Conservation (phyloP, 345 rosid species). For the Balakata baccata region DNA sequence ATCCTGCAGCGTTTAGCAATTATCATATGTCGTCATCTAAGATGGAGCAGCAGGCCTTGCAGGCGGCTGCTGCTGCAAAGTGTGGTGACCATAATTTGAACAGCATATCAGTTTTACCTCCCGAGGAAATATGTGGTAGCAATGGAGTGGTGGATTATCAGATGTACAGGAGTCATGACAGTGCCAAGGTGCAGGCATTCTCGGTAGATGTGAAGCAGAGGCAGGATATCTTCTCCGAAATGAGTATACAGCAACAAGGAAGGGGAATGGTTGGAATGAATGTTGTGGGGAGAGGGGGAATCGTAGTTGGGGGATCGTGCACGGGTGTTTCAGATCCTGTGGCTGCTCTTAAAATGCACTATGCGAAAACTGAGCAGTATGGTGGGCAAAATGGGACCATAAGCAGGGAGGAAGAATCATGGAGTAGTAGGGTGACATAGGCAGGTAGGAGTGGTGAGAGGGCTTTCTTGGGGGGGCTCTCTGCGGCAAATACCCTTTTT, state of each 20-base stretch:
- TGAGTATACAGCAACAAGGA: conserved; percentile 45
- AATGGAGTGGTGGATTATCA: conserved; percentile 47
- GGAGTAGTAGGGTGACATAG: conserved; percentile 59
- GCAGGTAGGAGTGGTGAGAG: conserved; percentile 43
- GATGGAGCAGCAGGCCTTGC: conserved; percentile 42
- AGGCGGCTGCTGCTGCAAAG: conserved; percentile 32
- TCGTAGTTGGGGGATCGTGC: conserved; percentile 44
- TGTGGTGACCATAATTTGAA: conserved; percentile 32
- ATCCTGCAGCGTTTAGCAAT: conserved; percentile 65
- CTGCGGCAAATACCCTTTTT: conserved; percentile 20
- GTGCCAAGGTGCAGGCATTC: conserved; percentile 38
- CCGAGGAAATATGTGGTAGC: conserved; percentile 37
- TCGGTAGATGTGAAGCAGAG: conserved; percentile 47
- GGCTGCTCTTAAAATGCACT: conserved; percentile 58
- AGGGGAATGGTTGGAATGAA: conserved; percentile 48
- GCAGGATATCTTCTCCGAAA: conserved; percentile 39
- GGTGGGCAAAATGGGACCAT: conserved; percentile 42
- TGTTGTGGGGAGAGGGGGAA: conserved; percentile 44
- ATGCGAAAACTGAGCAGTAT: conserved; percentile 43
- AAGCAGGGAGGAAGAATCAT: conserved; percentile 48
- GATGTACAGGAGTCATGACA: conserved; percentile 37
- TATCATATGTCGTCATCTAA: conserved; percentile 33
- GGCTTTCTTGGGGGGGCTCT: conserved; percentile 11
- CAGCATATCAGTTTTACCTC: conserved; percentile 32
- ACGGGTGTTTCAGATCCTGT: conserved; percentile 57